Evolutionary conservation across 2,329 filamentous ascomycete genomes (phyloP).

Genomic region (Penicillium vulpinum): DNA sequence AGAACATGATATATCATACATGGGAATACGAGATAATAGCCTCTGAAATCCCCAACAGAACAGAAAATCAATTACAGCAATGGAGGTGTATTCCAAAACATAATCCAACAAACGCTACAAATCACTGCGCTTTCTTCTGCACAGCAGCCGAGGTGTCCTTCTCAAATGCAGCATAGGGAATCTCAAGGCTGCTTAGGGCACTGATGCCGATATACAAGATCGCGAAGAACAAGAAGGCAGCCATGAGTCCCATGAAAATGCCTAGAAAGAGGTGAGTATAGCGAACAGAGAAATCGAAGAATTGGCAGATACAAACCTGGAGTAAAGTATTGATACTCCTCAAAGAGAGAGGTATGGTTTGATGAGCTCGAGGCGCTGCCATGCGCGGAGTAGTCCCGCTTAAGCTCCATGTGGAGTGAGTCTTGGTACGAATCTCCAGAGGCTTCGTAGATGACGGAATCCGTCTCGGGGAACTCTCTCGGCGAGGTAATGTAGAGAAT

Average conservation of each 20-base stretch:
- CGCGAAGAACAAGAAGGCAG: constrained; percentile 67
- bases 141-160: constrained; percentile 90
- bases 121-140: constrained; percentile 74
- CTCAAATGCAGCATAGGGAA: constrained; percentile 92
- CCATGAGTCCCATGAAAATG: constrained; percentile 82
- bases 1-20: constrained; percentile 27
- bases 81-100: constrained; percentile 3
- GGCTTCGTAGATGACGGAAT: constrained; percentile 59
- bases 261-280: constrained; percentile 51
- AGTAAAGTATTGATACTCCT: constrained; percentile 92
- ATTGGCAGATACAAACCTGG: constrained; percentile 61
- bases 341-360: constrained; percentile 58
- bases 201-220: constrained; percentile 78
- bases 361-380: constrained; percentile 37
- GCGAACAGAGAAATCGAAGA: background rate
- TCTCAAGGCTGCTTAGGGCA: constrained; percentile 76
- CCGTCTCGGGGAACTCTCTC: constrained; percentile 35
- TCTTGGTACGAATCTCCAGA: constrained; percentile 57
- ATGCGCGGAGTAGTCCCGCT: constrained; percentile 57
- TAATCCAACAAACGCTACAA: constrained; percentile 4
- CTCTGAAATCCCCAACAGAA: constrained; percentile 9
- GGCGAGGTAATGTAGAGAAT: constrained; percentile 73
- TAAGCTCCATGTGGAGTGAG: constrained; percentile 69
- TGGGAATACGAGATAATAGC: constrained; percentile 9
- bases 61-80: constrained; percentile 7